Conservation (phyloP, 2,329 filamentous ascomycete species). For the Alternaria metachromatica region DNA sequence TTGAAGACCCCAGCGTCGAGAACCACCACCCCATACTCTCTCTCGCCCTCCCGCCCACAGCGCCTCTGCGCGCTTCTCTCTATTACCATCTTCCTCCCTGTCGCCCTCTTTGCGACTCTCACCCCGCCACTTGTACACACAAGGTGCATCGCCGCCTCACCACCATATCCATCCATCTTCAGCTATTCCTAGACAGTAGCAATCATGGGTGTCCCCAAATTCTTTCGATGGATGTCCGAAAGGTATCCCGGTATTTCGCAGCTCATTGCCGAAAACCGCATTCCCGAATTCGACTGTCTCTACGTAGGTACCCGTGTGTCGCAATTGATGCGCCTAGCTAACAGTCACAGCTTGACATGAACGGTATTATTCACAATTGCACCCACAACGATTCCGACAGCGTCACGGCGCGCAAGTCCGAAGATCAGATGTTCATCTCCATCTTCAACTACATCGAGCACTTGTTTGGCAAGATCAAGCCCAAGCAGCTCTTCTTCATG, state of each 20-base stretch:
- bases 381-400: conserved; percentile 97
- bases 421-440: conserved; percentile 99
- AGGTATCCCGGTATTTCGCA: conserved; percentile 98
- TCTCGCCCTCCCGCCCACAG: conserved; percentile 27
- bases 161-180: conserved; percentile 13
- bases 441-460: conserved; percentile 99
- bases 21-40: conserved; percentile 36
- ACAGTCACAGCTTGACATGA: conserved; percentile 79
- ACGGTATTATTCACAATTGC: conserved; percentile 98
- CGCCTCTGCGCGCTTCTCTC: conserved; percentile 13
- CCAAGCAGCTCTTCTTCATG: conserved; percentile 99
- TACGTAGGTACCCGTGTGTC: conserved; percentile 65
- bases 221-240: conserved; percentile 99
- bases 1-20: conserved; percentile 51
- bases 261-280: conserved; percentile 97
- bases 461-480: conserved; percentile 97
- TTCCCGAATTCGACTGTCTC: conserved; percentile 97
- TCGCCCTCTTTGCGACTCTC: conserved; percentile 5
- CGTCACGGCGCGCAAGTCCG: conserved; percentile 87
- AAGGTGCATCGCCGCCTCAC: conserved; percentile 7
- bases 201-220: conserved; percentile 79
- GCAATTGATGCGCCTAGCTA: conserved; percentile 14
- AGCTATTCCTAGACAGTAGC: conserved; percentile 26
- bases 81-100: conserved; percentile 2
- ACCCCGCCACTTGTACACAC: not conserved